A percentile compares a stretch with the other conserved stretches of the same genome.
These are phyloP conservation scores for Sequoia sempervirens DNA, from an alignment of 75 land plant species.

Conservation along the genomic window DNA sequence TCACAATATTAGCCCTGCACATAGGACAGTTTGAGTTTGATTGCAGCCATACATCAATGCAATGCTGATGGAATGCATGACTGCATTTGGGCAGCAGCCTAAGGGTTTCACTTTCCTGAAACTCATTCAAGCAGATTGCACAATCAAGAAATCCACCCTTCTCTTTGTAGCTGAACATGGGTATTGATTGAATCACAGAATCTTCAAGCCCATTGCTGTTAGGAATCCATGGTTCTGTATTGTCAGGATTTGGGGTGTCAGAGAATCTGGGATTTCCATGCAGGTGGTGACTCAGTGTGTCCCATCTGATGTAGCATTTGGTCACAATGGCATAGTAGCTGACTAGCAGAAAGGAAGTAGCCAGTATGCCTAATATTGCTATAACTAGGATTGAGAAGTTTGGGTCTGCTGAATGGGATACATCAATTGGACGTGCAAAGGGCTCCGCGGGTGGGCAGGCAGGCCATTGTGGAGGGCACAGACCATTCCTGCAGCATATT, in stretches of 20 bases:
- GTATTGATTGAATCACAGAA: constrained; percentile 14
- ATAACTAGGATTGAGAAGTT: constrained; percentile 61
- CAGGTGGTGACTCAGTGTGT: background rate
- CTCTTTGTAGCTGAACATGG: background rate
- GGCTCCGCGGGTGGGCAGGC: constrained; percentile 2
- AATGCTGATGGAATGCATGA: constrained; percentile 25
- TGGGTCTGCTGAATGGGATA: background rate
- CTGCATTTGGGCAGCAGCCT: constrained; percentile 22
- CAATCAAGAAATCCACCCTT: constrained; percentile 8
- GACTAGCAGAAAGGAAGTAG: constrained; percentile 52
- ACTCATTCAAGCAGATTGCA: constrained; percentile 22
- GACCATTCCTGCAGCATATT: constrained; percentile 4
- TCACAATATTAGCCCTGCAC: constrained; percentile 18
- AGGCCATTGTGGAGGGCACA: constrained; percentile 11
- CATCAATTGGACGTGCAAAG: constrained; percentile 13
- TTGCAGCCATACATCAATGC: constrained; percentile 24
- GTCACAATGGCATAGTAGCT: constrained; percentile 61
- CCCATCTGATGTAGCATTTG: constrained; percentile 41
- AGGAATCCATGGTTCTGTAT: background rate
- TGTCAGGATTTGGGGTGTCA: background rate
- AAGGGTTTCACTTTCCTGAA: constrained; percentile 12
- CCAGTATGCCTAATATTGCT: constrained; percentile 53
- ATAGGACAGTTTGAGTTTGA: constrained; percentile 19
- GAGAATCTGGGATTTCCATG: background rate
- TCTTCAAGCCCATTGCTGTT: constrained; percentile 17